Percentiles rank a stretch among this genome's conserved stretches.
Evolutionary conservation across 331 rosid species (phyloP).

Genomic region (Cydonia oblonga): DNA sequence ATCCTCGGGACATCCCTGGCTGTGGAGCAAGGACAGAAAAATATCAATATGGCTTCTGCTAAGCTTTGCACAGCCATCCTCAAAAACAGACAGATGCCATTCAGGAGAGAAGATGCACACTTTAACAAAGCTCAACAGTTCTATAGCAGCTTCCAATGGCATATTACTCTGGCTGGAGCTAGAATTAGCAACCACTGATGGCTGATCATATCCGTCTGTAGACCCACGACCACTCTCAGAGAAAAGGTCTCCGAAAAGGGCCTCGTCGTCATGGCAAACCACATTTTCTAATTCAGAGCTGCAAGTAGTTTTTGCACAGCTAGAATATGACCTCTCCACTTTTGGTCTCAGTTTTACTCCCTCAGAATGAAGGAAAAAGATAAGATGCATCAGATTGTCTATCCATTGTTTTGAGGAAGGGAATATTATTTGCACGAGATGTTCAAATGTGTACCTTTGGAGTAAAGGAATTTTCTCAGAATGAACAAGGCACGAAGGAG

Average conservation of each 20-base stretch:
- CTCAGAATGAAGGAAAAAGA: conserved; percentile 80
- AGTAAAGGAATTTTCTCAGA: conserved; percentile 47
- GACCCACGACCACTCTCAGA: conserved; percentile 94
- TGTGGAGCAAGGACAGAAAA: conserved; percentile 56
- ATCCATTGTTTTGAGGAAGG: conserved; percentile 75
- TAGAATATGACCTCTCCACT: conserved; percentile 70
- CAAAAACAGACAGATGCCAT: conserved; percentile 57
- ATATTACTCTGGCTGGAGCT: conserved; percentile 49
- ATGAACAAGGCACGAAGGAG: conserved; percentile 51
- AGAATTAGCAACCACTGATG: conserved; percentile 46
- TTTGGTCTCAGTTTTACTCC: conserved; percentile 76
- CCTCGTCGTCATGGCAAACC: conserved; percentile 86
- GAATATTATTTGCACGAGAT: conserved; percentile 57
- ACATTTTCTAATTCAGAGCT: conserved; percentile 61
- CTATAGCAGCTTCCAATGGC: conserved; percentile 79
- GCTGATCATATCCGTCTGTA: conserved; percentile 80
- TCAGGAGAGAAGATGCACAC: conserved; percentile 66
- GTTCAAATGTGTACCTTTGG: conserved; percentile 57
- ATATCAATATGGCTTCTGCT: conserved; percentile 53
- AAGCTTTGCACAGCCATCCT: conserved; percentile 62
- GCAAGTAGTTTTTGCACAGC: conserved; percentile 61
- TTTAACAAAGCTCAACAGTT: conserved; percentile 65
- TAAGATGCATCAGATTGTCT: conserved; percentile 60
- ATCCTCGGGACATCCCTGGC: conserved; percentile 75
- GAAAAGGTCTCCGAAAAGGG: conserved; percentile 94